Evolutionary conservation across 2,329 filamentous ascomycete genomes (phyloP).

Genomic region (Teratosphaeria gauchensis): DNA sequence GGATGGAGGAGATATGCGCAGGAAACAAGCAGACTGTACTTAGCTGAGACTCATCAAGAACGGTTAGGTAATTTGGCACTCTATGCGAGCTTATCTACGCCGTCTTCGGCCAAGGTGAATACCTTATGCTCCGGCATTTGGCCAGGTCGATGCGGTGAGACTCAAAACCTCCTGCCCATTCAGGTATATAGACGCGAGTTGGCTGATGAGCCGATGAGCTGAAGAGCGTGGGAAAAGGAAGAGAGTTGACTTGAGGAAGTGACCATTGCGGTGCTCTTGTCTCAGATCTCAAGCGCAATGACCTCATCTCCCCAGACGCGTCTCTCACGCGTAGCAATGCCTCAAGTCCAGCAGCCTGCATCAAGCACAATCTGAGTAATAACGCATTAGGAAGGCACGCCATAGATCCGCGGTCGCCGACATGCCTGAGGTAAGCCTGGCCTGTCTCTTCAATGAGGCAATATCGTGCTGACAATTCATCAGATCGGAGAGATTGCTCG

Average conservation of each 20-base stretch:
- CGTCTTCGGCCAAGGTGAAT: neutral
- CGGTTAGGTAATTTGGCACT: neutral
- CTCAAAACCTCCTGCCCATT: neutral
- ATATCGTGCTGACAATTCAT: neutral
- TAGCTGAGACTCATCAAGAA: neutral
- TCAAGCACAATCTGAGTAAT: neutral
- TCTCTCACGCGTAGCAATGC: neutral
- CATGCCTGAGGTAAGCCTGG: constrained; percentile 7
- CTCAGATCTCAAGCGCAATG: neutral
- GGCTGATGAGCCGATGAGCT: neutral
- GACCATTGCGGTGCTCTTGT: neutral
- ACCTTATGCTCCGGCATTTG: neutral
- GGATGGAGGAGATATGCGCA: neutral
- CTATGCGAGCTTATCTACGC: constrained; percentile 2
- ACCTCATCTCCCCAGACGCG: neutral
- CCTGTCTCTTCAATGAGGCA: neutral
- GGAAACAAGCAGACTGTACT: neutral
- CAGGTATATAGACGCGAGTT: neutral
- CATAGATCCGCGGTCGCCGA: neutral
- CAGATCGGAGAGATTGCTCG: constrained; percentile 59
- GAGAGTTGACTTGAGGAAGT: neutral
- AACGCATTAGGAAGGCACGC: neutral
- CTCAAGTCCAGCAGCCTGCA: neutral
- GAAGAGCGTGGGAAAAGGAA: neutral
- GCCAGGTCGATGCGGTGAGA: neutral